These are phyloP conservation scores for Penicillium vulpinum DNA, from an alignment of 2,329 filamentous ascomycete species.

Conservation along the genomic window DNA sequence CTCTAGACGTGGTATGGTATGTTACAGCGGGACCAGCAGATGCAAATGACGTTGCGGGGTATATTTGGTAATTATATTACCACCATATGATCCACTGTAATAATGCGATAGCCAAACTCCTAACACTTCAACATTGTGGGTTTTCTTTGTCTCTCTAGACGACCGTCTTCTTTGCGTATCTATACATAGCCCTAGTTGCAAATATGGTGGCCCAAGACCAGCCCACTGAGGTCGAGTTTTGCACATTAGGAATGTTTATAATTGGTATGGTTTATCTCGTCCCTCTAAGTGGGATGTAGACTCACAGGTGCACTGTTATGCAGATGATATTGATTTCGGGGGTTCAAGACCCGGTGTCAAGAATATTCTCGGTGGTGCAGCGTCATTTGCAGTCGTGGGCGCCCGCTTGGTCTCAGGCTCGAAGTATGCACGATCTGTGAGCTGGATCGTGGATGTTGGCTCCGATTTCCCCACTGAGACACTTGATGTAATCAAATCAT, in stretches of 20 bases:
- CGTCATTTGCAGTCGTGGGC: constrained; percentile 81
- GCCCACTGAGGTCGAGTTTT: constrained; percentile 51
- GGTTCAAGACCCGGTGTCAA: constrained; percentile 67
- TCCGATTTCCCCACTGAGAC: constrained; percentile 77
- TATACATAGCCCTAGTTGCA: constrained; percentile 17
- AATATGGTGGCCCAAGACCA: not conserved
- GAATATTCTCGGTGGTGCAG: constrained; percentile 84
- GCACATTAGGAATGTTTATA: constrained; percentile 64
- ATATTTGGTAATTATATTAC: constrained; percentile 22
- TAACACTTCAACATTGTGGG: not conserved
- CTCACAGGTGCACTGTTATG: constrained; percentile 16
- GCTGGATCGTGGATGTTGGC: constrained; percentile 89
- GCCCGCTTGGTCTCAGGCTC: constrained; percentile 81
- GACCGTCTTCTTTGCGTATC: not conserved
- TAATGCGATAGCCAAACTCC: constrained; percentile 7
- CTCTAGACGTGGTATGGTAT: constrained; percentile 16
- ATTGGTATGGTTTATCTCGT: constrained; percentile 49
- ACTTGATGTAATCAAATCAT: constrained; percentile 64
- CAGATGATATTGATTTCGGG: constrained; percentile 89
- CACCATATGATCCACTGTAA: constrained; percentile 6
- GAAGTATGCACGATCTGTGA: constrained; percentile 65
- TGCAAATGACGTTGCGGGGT: constrained; percentile 13
- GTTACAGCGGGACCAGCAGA: not conserved
- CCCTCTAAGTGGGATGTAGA: constrained; percentile 2
- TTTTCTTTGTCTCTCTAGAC: not conserved